phyloP scores from a whole-genome alignment of 768 basidiomycete species.

The Psilocybe cyanescens region DNA sequence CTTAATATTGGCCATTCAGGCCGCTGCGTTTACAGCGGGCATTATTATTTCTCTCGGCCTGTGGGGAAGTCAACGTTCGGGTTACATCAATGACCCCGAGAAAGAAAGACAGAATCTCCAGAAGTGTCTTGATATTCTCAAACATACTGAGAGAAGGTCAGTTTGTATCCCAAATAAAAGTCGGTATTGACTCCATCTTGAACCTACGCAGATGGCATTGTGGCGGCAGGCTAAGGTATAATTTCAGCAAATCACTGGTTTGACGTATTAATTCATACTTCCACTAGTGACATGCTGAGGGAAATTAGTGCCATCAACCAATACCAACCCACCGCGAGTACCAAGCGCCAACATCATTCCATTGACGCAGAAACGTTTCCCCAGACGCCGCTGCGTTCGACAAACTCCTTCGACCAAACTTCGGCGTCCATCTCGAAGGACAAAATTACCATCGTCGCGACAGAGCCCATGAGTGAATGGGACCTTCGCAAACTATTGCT shows the following conservation, averaged over 20 bases:
- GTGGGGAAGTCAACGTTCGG: conserved; percentile 51
- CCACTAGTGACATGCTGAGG: conserved; percentile 58
- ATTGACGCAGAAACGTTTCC: background rate
- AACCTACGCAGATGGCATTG: conserved; percentile 35
- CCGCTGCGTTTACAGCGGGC: conserved; percentile 38
- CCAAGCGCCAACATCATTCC: conserved; percentile 53
- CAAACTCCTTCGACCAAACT: background rate
- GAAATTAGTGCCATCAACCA: conserved; percentile 60
- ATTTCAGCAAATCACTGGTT: conserved; percentile 20
- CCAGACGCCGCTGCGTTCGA: background rate
- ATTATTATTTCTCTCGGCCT: conserved; percentile 61
- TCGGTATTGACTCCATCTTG: background rate
- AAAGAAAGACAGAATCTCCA: conserved; percentile 55
- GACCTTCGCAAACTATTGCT: conserved; percentile 28
- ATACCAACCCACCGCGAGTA: conserved; percentile 40
- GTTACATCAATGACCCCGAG: conserved; percentile 38
- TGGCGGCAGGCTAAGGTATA: conserved; percentile 42
- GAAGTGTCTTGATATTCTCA: conserved; percentile 52
- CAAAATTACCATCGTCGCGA: background rate
- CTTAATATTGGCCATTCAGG: conserved; percentile 23
- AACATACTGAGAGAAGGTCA: conserved; percentile 37
- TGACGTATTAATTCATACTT: conserved; percentile 10
- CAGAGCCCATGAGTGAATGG: conserved; percentile 20
- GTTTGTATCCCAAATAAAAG: background rate
- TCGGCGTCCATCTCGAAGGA: background rate